Conservation (phyloP, 805 yeast genomes). For the Ogataea parapolymorpha region DNA sequence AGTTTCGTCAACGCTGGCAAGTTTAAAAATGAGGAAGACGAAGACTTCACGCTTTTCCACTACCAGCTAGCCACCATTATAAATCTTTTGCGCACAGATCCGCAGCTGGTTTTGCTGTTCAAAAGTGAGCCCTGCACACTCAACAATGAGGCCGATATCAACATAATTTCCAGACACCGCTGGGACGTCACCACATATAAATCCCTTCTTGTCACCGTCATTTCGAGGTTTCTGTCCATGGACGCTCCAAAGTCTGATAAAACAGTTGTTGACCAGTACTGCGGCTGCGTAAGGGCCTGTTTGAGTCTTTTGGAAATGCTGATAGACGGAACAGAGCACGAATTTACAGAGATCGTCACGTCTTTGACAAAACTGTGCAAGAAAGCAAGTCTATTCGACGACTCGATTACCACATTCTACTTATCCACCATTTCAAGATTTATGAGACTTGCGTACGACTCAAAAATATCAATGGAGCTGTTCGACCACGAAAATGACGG, state of each 20-base stretch:
- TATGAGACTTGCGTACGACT: slow-evolving; percentile 26
- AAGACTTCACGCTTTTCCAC: slow-evolving; percentile 61
- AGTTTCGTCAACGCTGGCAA: slow-evolving; percentile 25
- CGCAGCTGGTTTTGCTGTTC: slow-evolving; percentile 44
- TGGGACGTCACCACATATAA: slow-evolving; percentile 63
- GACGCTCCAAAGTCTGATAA: slow-evolving; percentile 19
- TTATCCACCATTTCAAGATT: slow-evolving; percentile 22
- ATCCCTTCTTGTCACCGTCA: slow-evolving; percentile 44
- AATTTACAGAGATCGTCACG: slow-evolving; percentile 38
- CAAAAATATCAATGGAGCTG: slow-evolving; percentile 12
- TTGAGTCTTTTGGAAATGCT: slow-evolving; percentile 45
- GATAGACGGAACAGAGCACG: slow-evolving; percentile 55
- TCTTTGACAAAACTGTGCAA: slow-evolving; percentile 17
- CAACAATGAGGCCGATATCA: slow-evolving; percentile 42
- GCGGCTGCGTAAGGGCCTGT: slow-evolving; percentile 39
- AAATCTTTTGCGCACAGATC: slow-evolving; percentile 48
- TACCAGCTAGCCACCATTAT: slow-evolving; percentile 57
- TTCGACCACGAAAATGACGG: slow-evolving; percentile 17
- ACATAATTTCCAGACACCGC: slow-evolving; percentile 38
- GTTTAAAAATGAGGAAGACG: slow-evolving; percentile 35
- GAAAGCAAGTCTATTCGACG: slow-evolving; percentile 6
- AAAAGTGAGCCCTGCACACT: slow-evolving; percentile 58
- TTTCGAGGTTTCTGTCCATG: slow-evolving; percentile 43
- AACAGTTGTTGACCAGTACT: slow-evolving; percentile 28
- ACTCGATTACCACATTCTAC: slow-evolving; percentile 21